Evolutionary conservation across 306 rosid genomes (phyloP).

Genomic region (Vigna radiata): DNA sequence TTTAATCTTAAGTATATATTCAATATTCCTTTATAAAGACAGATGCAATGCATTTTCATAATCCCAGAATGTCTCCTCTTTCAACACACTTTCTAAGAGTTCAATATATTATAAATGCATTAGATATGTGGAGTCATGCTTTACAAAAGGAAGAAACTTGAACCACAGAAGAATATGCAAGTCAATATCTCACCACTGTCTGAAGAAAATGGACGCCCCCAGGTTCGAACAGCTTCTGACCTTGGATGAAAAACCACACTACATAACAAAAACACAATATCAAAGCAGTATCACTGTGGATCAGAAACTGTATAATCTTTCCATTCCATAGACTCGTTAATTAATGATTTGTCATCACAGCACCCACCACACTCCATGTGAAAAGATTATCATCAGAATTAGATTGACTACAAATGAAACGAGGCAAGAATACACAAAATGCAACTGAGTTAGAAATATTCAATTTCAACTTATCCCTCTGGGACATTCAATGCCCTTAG

Average conservation of each 20-base stretch:
- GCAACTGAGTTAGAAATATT: not conserved
- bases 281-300: slow-evolving; percentile 15
- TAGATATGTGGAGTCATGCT: slow-evolving; percentile 15
- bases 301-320: slow-evolving; percentile 15
- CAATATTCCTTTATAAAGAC: slow-evolving; percentile 21
- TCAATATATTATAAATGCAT: slow-evolving; percentile 14
- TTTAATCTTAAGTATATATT: not conserved
- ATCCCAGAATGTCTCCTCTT: slow-evolving; percentile 1
- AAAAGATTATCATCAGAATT: slow-evolving; percentile 22
- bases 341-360: slow-evolving; percentile 5
- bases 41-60: slow-evolving; percentile 28
- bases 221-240: slow-evolving; percentile 50
- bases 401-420: slow-evolving; percentile 4
- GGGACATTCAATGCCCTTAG: not conserved
- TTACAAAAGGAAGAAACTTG: slow-evolving; percentile 27
- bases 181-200: slow-evolving; percentile 64
- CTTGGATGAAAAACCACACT: slow-evolving; percentile 58
- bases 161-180: slow-evolving; percentile 7
- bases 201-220: slow-evolving; percentile 75
- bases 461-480: slow-evolving; percentile 10
- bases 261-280: slow-evolving; percentile 40
- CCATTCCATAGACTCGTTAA: not conserved
- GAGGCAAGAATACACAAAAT: slow-evolving; percentile 19
- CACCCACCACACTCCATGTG: slow-evolving; percentile 17
- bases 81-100: slow-evolving; percentile 4